Evolutionary conservation across 2,329 filamentous ascomycete species (phyloP).

Genomic region (Fusarium buxicola): DNA sequence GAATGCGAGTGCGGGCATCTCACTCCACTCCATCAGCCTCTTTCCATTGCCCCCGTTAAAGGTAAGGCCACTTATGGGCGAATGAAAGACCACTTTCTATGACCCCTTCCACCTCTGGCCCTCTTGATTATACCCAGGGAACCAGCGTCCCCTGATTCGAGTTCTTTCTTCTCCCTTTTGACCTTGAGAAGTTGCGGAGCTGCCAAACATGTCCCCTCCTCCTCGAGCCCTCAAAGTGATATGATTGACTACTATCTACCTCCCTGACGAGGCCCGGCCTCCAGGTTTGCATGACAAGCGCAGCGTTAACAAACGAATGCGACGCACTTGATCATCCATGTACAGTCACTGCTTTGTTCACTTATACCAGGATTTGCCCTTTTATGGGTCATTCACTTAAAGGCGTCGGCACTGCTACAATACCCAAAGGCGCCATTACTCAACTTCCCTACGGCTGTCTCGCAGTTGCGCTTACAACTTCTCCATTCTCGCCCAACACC

Average conservation of each 20-base stretch:
- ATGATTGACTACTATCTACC: neutral
- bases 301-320: neutral
- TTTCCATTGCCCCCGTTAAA: too few species aligned
- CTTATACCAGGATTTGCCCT: neutral
- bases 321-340: too few species aligned
- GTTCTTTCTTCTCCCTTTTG: neutral
- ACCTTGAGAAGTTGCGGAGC: neutral
- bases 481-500: neutral
- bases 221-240: neutral
- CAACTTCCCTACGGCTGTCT: neutral
- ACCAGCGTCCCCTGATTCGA: neutral
- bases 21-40: conserved; percentile 24
- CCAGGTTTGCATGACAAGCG: neutral
- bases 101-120: neutral
- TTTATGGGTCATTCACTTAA: neutral
- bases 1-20: conserved; percentile 32
- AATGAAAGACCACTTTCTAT: neutral
- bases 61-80: neutral
- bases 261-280: too few species aligned
- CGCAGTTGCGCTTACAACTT: neutral
- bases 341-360: too few species aligned
- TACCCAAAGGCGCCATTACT: neutral
- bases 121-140: neutral
- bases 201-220: neutral
- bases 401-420: conserved; percentile 7